Conservation (phyloP, 768 basidiomycete genomes). For the Suillus plorans region DNA sequence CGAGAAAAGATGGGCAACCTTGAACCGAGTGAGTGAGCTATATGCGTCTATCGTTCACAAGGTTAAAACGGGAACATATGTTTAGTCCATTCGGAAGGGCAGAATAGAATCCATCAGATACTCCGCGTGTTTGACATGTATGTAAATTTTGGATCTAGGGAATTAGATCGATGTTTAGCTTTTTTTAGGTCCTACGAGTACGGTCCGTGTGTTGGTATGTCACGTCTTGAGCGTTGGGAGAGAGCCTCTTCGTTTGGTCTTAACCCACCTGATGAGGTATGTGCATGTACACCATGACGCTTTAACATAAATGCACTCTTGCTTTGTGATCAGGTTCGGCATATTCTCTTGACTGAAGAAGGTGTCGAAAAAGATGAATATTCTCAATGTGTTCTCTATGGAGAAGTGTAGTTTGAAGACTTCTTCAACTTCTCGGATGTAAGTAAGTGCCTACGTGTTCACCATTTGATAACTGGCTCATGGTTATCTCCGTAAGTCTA, state of each 20-base stretch:
- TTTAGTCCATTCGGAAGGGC: conserved; percentile 63
- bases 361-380: conserved; percentile 55
- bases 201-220: conserved; percentile 77
- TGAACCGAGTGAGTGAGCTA: conserved; percentile 53
- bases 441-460: not conserved
- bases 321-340: conserved; percentile 54
- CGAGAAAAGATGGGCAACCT: conserved; percentile 54
- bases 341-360: conserved; percentile 73
- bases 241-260: conserved; percentile 77
- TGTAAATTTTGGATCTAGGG: conserved; percentile 15
- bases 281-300: conserved; percentile 14
- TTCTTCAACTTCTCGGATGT: not conserved
- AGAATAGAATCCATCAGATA: conserved; percentile 67
- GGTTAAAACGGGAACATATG: conserved; percentile 3
- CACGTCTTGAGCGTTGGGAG: conserved; percentile 87
- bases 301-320: not conserved
- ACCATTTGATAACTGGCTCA: not conserved
- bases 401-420: conserved; percentile 25
- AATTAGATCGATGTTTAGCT: conserved; percentile 1
- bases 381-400: conserved; percentile 62
- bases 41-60: not conserved
- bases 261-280: conserved; percentile 75
- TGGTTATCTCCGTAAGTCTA: not conserved
- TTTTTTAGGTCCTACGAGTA: conserved; percentile 65
- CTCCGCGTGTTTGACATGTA: conserved; percentile 80